Conservation (phyloP, 2,329 filamentous ascomycete genomes). For the Penicillium sp. region DNA sequence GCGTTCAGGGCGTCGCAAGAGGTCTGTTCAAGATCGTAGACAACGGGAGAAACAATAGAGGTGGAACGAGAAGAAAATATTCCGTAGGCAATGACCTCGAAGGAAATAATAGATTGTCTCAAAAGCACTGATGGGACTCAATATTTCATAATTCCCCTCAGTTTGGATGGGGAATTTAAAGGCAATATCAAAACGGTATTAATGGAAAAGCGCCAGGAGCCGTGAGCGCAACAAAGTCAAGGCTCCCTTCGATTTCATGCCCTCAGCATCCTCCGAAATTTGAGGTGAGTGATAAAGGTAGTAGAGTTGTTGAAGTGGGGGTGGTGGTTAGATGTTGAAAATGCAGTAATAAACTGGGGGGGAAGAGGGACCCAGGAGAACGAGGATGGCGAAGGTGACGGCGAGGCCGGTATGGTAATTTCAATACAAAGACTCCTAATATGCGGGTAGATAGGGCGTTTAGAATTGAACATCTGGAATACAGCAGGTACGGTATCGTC, state of each 20-base stretch:
- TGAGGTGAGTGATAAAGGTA: conserved; percentile 4
- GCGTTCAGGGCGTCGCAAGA: conserved; percentile 35
- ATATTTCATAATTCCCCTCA: conserved; percentile 33
- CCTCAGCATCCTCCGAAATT: conserved; percentile 38
- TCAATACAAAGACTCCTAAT: conserved; percentile 10
- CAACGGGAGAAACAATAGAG: conserved; percentile 24
- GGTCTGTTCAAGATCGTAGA: conserved; percentile 34
- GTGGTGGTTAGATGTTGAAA: conserved; percentile 22
- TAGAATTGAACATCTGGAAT: background rate
- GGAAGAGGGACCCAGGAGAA: conserved; percentile 17
- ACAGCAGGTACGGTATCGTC: conserved; percentile 19
- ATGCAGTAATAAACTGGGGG: conserved; percentile 23
- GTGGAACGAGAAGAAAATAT: conserved; percentile 15
- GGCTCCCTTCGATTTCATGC: conserved; percentile 40
- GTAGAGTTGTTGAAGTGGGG: conserved; percentile 14
- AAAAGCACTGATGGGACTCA: conserved; percentile 20
- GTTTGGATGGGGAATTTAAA: conserved; percentile 17
- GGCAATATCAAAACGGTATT: conserved; percentile 22
- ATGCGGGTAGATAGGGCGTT: background rate
- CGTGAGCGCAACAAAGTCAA: conserved; percentile 42
- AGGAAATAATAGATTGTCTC: conserved; percentile 15
- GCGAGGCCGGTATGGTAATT: conserved; percentile 23
- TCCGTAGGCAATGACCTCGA: conserved; percentile 17
- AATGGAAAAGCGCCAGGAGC: conserved; percentile 38
- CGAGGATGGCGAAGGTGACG: conserved; percentile 20